Conservation (phyloP, 805 yeast genomes). For the Diddensiella transvaalensis region DNA sequence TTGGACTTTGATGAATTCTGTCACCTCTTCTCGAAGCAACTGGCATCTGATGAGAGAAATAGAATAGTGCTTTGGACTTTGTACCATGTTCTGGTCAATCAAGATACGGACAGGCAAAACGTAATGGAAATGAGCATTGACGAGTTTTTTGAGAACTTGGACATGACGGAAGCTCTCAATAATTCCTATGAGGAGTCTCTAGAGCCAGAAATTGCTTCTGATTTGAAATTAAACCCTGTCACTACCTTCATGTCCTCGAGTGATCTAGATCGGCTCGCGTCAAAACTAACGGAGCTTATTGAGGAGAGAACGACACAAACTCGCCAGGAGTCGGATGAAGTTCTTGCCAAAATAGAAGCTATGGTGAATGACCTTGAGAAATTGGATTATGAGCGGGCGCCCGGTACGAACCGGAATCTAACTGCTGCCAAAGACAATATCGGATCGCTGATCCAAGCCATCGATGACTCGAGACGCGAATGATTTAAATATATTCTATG, state of each 20-base stretch:
- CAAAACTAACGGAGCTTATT: background rate
- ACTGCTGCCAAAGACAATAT: no score
- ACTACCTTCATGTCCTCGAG: background rate
- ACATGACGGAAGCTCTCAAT: background rate
- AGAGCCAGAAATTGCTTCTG: background rate
- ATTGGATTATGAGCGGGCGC: background rate
- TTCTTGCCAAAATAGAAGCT: background rate
- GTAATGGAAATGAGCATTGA: conserved; percentile 1
- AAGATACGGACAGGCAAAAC: conserved; percentile 4
- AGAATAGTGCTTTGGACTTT: background rate
- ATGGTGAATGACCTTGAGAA: background rate
- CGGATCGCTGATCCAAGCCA: no score
- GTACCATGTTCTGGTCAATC: conserved; percentile 1
- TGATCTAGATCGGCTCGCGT: background rate
- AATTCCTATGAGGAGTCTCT: no score
- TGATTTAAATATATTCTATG: no score
- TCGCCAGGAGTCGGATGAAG: background rate
- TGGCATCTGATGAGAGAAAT: no score
- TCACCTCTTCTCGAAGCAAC: no score
- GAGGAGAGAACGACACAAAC: background rate
- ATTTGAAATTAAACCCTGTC: background rate
- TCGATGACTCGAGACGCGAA: no score
- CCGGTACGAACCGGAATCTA: background rate
- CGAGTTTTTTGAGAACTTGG: conserved; percentile 4
- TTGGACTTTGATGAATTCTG: conserved; percentile 7